Percentiles rank a stretch among this genome's conserved stretches.
phyloP scores from a whole-genome alignment of 139 green algal genomes.

The Mychonastes homosphaera region DNA sequence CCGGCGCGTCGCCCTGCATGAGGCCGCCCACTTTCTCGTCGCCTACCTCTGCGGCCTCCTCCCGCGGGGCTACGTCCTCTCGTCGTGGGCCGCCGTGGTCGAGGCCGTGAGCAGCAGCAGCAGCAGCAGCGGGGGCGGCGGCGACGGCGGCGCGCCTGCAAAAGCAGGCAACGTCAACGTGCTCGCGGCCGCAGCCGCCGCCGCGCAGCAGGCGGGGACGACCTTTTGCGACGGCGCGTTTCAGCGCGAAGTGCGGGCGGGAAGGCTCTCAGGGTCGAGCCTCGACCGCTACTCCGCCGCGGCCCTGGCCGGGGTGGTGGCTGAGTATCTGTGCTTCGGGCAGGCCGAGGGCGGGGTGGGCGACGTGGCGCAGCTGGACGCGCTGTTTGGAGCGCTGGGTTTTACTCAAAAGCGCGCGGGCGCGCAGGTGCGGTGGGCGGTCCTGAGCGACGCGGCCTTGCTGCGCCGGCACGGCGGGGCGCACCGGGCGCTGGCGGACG shows the following conservation, averaged over 20 bases:
- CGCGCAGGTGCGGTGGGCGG: slow-evolving; percentile 77
- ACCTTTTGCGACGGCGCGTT: slow-evolving; percentile 90
- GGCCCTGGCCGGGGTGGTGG: slow-evolving; percentile 70
- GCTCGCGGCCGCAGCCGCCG: too few relatives aligned
- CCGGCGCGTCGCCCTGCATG: slow-evolving; percentile 63
- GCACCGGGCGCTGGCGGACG: slow-evolving; percentile 56
- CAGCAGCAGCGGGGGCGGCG: background rate
- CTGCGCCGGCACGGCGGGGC: slow-evolving; percentile 57
- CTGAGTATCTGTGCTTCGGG: slow-evolving; percentile 81
- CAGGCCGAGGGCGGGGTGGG: slow-evolving; percentile 79
- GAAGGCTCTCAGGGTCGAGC: slow-evolving; percentile 42
- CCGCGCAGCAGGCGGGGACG: slow-evolving; percentile 90
- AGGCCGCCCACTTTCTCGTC: slow-evolving; percentile 81
- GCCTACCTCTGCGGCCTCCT: slow-evolving; percentile 84
- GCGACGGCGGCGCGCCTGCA: background rate
- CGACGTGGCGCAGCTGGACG: slow-evolving; percentile 88
- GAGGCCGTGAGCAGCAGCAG: background rate
- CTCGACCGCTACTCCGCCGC: slow-evolving; percentile 75
- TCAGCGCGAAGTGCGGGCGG: slow-evolving; percentile 58
- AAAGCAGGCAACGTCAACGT: too few relatives aligned
- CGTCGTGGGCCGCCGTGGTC: too few relatives aligned
- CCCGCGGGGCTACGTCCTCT: slow-evolving; percentile 81
- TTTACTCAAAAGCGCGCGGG: slow-evolving; percentile 88
- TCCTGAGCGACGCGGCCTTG: slow-evolving; percentile 76
- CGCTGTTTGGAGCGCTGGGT: slow-evolving; percentile 26